Percentiles rank a stretch among this genome's conserved stretches.
Conservation (phyloP, 495 filamentous ascomycete genomes). For the Penicillium verhagenii region DNA sequence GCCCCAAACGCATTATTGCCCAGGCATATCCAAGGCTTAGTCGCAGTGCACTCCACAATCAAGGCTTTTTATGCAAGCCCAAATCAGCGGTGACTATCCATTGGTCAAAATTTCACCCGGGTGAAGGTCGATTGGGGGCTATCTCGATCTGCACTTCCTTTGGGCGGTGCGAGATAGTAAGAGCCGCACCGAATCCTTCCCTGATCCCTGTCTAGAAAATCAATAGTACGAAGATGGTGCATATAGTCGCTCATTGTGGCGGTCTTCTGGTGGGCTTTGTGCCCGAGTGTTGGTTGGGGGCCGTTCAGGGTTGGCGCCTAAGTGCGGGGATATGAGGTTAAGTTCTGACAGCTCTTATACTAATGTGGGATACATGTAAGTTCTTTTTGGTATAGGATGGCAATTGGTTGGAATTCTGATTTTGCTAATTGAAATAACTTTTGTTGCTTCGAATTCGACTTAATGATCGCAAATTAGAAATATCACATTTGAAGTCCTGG, state of each 20-base stretch:
- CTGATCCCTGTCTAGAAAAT: neutral
- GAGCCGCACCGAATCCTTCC: neutral
- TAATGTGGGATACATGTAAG: no score
- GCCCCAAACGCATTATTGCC: neutral
- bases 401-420: neutral
- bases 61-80: neutral
- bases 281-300: constrained; percentile 4
- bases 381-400: no score
- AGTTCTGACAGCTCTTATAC: neutral
- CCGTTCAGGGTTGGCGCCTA: neutral
- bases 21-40: neutral
- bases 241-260: neutral
- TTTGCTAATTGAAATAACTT: neutral
- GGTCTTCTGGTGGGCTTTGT: neutral
- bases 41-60: neutral
- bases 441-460: no score
- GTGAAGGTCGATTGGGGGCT: neutral
- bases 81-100: neutral
- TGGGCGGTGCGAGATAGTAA: neutral
- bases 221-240: neutral
- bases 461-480: no score
- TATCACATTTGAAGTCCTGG: no score
- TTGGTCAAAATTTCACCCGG: neutral
- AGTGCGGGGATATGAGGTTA: constrained; percentile 7
- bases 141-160: neutral